Evolutionary conservation across 768 basidiomycete genomes (phyloP), one percentile per base, ranked within the genome.

Genomic region (Lactifluus piperatus): DNA sequence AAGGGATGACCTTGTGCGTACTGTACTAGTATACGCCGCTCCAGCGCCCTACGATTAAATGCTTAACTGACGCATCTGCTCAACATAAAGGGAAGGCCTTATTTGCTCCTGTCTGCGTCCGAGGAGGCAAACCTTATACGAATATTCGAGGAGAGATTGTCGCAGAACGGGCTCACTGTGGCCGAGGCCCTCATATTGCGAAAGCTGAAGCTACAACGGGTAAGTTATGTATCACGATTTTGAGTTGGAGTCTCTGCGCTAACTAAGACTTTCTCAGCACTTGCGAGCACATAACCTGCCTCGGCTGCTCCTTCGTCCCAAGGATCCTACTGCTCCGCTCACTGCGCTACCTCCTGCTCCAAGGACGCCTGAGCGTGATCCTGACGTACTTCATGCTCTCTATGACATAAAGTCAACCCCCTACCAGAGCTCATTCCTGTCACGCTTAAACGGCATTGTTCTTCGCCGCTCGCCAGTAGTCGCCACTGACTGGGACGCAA

Each of bases 401-500:
- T 72, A 79, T 37, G 66, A 66, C 26, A 83, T 90, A 50, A 69
- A 72, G 58, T 83, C 81, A 8, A 91, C 88, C 9, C 82, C 78
- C 3, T 89, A 82, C 68, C 75, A 77, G 57, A 73, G 69, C 58
- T 89, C 87, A 0, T 89, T 91, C 62, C 70, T 83, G 36, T 81
- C 84, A 49, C 82, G 89, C 14, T 67, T 89, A 13, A 74, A 77
- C 49, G 85, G 84, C 22, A 69, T 70, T 36, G 63, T 43, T 2
- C 55, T 62, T 26, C 64, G 54, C n/a, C 71, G 62, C 50, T 66
- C 72, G 11, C 73, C 71, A 4, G 66, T 79, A 29, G 75, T 90
- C 41, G 77, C 81, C 10, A 73, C 83, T 26, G 88, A 91, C 69
- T 91, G 86, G 88, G 83, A 86, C 68, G 82, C 79, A 4, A 73